Conservation (phyloP, 2,329 filamentous ascomycete genomes). For the Myriosclerotinia duriaeana region DNA sequence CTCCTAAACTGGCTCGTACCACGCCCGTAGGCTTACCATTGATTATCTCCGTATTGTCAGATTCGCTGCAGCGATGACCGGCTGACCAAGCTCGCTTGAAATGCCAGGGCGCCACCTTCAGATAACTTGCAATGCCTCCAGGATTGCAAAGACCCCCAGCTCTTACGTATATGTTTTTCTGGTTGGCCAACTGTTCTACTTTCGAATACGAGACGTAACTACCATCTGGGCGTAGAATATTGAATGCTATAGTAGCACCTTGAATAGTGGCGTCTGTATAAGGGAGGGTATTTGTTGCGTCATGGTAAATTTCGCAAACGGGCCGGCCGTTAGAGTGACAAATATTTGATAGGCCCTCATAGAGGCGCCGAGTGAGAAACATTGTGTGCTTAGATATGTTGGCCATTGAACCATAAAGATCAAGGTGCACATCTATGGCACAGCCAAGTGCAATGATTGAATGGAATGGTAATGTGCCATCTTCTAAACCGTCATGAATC, state of each 20-base stretch:
- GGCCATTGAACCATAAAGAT: slow-evolving; percentile 69
- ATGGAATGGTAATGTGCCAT: slow-evolving; percentile 88
- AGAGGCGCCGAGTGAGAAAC: slow-evolving; percentile 60
- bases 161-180: slow-evolving; percentile 80
- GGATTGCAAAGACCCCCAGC: slow-evolving; percentile 91
- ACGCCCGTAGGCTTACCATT: slow-evolving; percentile 84
- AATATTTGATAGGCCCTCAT: slow-evolving; percentile 56
- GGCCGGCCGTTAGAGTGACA: slow-evolving; percentile 60
- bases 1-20: slow-evolving; percentile 79
- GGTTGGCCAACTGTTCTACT: slow-evolving; percentile 77
- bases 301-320: slow-evolving; percentile 39
- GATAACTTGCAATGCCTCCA: slow-evolving; percentile 72
- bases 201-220: slow-evolving; percentile 76
- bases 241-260: slow-evolving; percentile 82
- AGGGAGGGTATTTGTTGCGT: slow-evolving; percentile 39
- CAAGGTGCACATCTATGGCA: slow-evolving; percentile 67
- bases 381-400: slow-evolving; percentile 68
- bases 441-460: slow-evolving; percentile 78
- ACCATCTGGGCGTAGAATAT: slow-evolving; percentile 67
- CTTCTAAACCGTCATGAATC: slow-evolving; percentile 80
- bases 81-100: slow-evolving; percentile 80
- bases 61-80: slow-evolving; percentile 79
- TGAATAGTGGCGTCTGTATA: slow-evolving; percentile 39
- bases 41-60: slow-evolving; percentile 67
- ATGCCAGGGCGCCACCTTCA: slow-evolving; percentile 74